Conservation (phyloP, 2,329 filamentous ascomycete genomes). For the Cladorrhinum sp. region DNA sequence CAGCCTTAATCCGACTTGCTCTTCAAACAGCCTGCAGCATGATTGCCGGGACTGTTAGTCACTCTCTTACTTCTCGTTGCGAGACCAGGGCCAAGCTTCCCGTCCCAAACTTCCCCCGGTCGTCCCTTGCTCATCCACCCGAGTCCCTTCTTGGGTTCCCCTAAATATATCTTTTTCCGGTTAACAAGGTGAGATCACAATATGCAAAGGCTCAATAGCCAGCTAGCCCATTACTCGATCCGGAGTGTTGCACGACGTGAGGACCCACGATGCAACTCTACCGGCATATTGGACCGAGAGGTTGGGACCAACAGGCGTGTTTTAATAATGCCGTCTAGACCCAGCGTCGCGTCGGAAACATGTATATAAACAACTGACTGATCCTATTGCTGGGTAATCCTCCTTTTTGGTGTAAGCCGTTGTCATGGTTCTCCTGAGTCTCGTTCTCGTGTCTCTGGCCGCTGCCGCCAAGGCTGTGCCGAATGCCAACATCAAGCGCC, state of each 20-base stretch:
- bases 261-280: neutral
- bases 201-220: neutral
- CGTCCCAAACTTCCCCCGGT: too few relatives aligned
- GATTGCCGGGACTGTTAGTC: neutral
- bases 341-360: too few relatives aligned
- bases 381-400: neutral
- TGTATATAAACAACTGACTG: neutral
- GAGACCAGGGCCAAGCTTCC: neutral
- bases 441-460: conserved; percentile 9
- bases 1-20: too few relatives aligned
- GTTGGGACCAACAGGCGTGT: neutral
- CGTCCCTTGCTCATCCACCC: neutral
- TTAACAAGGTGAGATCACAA: neutral
- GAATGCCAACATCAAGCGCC: conserved; percentile 21
- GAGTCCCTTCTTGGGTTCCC: neutral
- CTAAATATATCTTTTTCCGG: neutral
- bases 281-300: neutral
- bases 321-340: neutral
- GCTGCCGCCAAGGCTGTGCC: conserved; percentile 4
- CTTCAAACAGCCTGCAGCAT: too few relatives aligned
- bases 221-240: neutral
- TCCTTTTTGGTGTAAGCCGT: neutral
- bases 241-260: neutral
- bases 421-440: conserved; percentile 10
- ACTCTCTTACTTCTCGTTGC: too few relatives aligned